phyloP scores from a whole-genome alignment of 306 rosid species.

The Dicorynia guianensis region DNA sequence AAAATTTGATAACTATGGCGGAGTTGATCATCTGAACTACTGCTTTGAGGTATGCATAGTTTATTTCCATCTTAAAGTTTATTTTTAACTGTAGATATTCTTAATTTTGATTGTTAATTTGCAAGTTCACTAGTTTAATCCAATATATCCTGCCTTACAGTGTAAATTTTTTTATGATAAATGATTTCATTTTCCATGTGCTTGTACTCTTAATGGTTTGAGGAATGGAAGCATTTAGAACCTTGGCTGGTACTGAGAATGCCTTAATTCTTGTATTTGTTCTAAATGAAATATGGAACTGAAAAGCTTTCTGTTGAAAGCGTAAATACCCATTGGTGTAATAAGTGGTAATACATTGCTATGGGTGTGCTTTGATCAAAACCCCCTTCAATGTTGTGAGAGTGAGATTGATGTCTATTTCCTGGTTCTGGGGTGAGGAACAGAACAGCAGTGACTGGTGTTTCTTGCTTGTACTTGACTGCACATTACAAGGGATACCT shows the following conservation, averaged over 20 bases:
- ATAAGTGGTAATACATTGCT: conserved; percentile 9
- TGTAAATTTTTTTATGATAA: conserved; percentile 8
- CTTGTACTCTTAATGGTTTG: conserved; percentile 30
- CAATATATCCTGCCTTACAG: conserved; percentile 37
- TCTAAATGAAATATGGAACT: conserved; percentile 15
- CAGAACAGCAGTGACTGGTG: neutral
- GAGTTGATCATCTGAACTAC: conserved; percentile 87
- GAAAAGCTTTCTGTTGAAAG: neutral
- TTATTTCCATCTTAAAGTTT: conserved; percentile 46
- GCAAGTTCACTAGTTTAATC: conserved; percentile 12
- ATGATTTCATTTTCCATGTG: conserved; percentile 22
- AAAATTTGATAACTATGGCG: conserved; percentile 80
- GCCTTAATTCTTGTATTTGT: conserved; percentile 13
- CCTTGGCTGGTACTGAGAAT: conserved; percentile 21
- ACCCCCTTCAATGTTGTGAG: conserved; percentile 9
- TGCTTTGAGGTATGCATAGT: conserved; percentile 81
- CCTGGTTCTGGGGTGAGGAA: neutral
- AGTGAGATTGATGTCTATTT: neutral
- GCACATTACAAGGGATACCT: conserved; percentile 5
- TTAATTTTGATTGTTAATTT: conserved; percentile 12
- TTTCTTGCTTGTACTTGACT: conserved; percentile 19
- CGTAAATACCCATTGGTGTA: neutral
- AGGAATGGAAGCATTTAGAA: neutral
- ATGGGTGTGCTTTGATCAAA: conserved; percentile 26
- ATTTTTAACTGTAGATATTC: conserved; percentile 17